phyloP scores from a whole-genome alignment of 352 stramenopile genomes.

The Globisporangium irregulare region DNA sequence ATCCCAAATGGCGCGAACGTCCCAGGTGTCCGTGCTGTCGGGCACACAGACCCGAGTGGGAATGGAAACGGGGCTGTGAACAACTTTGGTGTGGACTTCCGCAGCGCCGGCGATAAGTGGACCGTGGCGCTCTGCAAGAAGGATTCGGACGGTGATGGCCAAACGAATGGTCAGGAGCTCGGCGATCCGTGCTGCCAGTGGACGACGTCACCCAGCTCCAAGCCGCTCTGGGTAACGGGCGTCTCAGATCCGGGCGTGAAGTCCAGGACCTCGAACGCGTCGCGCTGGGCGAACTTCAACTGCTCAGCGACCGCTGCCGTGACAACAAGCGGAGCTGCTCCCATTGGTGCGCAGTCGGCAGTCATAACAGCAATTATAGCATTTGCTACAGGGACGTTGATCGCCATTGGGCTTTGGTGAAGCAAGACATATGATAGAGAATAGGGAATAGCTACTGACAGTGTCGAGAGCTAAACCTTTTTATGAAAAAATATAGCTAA shows the following conservation, averaged over 20 bases:
- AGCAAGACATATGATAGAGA: background rate
- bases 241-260: background rate
- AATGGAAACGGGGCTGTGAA: background rate
- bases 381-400: background rate
- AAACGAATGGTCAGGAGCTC: constrained; percentile 58
- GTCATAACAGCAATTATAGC: background rate
- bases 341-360: background rate
- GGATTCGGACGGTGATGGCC: constrained; percentile 44
- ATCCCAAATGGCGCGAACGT: background rate
- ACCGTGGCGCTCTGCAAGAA: constrained; percentile 28
- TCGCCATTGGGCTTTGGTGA: background rate
- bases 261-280: background rate
- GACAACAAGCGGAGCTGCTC: background rate
- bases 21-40: background rate
- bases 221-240: background rate
- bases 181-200: constrained; percentile 51
- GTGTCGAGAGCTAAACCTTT: background rate
- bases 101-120: constrained; percentile 23
- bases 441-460: background rate
- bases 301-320: background rate
- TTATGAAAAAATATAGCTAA: background rate
- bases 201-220: background rate
- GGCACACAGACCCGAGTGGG: background rate
- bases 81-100: background rate
- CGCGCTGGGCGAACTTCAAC: background rate